These are phyloP conservation scores for Mycena epipterygia DNA, from an alignment of 768 basidiomycete species.

Conservation along the genomic window DNA sequence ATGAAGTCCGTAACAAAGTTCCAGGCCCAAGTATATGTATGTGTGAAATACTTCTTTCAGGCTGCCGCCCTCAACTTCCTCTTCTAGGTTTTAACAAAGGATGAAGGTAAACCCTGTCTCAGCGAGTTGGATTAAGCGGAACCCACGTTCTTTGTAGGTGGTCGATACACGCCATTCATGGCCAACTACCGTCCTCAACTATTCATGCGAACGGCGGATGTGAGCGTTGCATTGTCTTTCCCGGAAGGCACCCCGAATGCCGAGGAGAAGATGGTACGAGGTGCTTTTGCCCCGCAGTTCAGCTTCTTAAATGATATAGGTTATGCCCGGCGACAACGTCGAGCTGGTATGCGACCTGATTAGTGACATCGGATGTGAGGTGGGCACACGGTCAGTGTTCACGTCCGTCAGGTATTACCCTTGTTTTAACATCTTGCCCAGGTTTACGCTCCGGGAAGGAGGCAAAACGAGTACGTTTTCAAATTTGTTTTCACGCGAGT, in stretches of 20 bases:
- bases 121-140: constrained; percentile 8
- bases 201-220: constrained; percentile 95
- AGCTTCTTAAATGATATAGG: constrained; percentile 53
- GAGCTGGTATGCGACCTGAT: constrained; percentile 90
- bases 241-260: constrained; percentile 87
- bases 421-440: constrained; percentile 37
- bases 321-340: constrained; percentile 98
- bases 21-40: constrained; percentile 90
- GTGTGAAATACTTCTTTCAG: constrained; percentile 33
- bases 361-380: constrained; percentile 90
- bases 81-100: constrained; percentile 83
- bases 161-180: constrained; percentile 94
- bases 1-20: constrained; percentile 97
- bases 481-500: not conserved
- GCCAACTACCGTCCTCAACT: constrained; percentile 95
- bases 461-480: constrained; percentile 88
- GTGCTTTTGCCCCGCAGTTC: not conserved
- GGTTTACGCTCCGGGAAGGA: constrained; percentile 94
- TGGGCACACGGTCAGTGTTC: constrained; percentile 78
- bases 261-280: constrained; percentile 86
- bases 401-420: not conserved
- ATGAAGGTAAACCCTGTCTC: constrained; percentile 67
- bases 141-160: constrained; percentile 57
- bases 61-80: constrained; percentile 15
- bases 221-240: constrained; percentile 88